A percentile compares a stretch with the other conserved stretches of the same genome.
Evolutionary conservation across 345 rosid species (phyloP).

Genomic region (Mangifera indica): DNA sequence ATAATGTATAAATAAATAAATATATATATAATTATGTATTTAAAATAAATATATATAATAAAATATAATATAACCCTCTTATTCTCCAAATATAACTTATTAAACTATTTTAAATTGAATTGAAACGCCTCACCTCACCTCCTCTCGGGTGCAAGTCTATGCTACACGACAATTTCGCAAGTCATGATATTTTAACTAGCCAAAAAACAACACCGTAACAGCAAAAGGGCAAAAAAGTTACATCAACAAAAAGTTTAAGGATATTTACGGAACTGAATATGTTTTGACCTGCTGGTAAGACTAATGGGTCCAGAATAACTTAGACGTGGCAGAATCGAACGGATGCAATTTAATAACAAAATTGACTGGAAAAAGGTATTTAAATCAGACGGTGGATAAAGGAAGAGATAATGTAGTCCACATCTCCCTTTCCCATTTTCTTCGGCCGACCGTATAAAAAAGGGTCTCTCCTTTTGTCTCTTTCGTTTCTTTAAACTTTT

Average conservation of each 20-base stretch:
- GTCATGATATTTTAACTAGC: not conserved
- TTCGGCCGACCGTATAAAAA: constrained; percentile 38
- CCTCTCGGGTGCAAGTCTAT: constrained; percentile 27
- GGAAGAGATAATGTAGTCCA: not conserved
- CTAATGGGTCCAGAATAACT: not conserved
- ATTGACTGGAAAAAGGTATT: too few species aligned
- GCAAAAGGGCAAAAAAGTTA: constrained; percentile 10
- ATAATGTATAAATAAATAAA: too few species aligned
- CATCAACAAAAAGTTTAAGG: not conserved
- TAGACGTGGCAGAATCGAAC: not conserved
- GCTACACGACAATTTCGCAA: constrained; percentile 23
- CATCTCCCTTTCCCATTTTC: not conserved
- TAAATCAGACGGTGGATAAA: constrained; percentile 5
- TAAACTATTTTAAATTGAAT: not conserved
- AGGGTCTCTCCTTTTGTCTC: constrained; percentile 11
- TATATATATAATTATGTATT: too few species aligned
- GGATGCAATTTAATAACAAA: too few species aligned
- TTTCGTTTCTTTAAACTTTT: not conserved
- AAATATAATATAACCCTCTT: too few species aligned
- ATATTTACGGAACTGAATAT: not conserved
- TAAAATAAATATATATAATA: too few species aligned
- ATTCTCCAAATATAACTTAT: not conserved
- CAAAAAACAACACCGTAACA: not conserved
- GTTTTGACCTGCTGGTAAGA: not conserved
- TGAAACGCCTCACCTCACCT: not conserved